These are phyloP conservation scores for Phytophthora chlamydospora DNA, from an alignment of 352 stramenopile species.

Conservation along the genomic window DNA sequence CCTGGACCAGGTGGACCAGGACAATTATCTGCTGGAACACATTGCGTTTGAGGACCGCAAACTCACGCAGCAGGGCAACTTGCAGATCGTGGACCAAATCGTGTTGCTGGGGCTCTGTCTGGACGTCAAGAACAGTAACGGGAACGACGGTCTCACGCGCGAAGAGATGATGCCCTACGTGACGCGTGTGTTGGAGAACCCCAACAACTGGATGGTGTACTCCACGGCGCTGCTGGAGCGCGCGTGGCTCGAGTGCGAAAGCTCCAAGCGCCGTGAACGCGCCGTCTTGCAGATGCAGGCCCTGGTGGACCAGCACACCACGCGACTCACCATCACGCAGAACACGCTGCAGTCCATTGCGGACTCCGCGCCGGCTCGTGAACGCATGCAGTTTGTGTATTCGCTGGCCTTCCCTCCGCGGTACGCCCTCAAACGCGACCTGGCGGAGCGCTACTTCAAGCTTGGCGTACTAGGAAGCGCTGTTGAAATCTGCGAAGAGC, in stretches of 20 bases:
- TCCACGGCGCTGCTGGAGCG: conserved; percentile 93
- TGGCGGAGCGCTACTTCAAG: conserved; percentile 93
- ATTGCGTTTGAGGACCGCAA: conserved; percentile 87
- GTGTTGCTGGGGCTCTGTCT: conserved; percentile 95
- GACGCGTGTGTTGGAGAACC: conserved; percentile 92
- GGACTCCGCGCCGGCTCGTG: conserved; percentile 89
- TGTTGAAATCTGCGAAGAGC: conserved; percentile 93
- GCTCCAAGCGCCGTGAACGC: conserved; percentile 91
- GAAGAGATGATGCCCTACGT: conserved; percentile 97
- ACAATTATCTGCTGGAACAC: conserved; percentile 92
- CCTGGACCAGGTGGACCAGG: conserved; percentile 88
- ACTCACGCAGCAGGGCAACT: conserved; percentile 69
- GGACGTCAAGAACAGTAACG: conserved; percentile 97
- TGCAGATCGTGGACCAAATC: conserved; percentile 85
- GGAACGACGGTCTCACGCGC: conserved; percentile 93
- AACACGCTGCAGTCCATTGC: conserved; percentile 83
- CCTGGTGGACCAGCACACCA: conserved; percentile 95
- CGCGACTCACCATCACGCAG: conserved; percentile 93
- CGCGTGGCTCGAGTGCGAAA: conserved; percentile 95
- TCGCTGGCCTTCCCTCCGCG: conserved; percentile 93
- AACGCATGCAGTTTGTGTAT: conserved; percentile 92
- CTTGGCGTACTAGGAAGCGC: conserved; percentile 90
- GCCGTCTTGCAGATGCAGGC: conserved; percentile 97
- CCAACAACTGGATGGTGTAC: conserved; percentile 97
- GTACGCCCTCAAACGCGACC: conserved; percentile 93